phyloP scores from a whole-genome alignment of 176 grass and related monocot species.

The Avena insularis region DNA sequence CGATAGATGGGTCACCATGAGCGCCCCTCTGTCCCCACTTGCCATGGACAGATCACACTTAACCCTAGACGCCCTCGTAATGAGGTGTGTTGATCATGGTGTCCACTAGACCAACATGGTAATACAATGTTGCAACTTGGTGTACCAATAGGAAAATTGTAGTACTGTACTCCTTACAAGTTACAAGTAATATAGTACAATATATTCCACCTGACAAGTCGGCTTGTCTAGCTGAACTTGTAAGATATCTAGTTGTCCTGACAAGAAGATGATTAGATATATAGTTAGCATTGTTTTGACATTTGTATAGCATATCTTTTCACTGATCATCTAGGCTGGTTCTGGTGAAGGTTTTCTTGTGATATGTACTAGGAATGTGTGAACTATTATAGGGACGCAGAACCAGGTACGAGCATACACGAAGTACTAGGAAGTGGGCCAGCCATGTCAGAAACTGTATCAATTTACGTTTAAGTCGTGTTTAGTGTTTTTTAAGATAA shows the following conservation, averaged over 20 bases:
- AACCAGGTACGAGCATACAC: background rate
- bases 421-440: too few species aligned
- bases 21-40: slow-evolving; percentile 32
- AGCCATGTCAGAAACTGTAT: too few species aligned
- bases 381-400: background rate
- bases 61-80: slow-evolving; percentile 26
- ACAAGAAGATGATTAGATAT: background rate
- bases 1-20: background rate
- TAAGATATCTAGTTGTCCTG: slow-evolving; percentile 38
- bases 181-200: background rate
- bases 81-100: slow-evolving; percentile 43
- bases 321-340: background rate
- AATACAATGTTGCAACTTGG: slow-evolving; percentile 38
- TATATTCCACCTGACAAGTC: slow-evolving; percentile 17
- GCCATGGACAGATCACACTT: slow-evolving; percentile 49
- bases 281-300: too few species aligned
- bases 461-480: too few species aligned
- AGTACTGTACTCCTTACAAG: background rate
- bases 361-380: background rate
- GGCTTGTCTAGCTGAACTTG: slow-evolving; percentile 14
- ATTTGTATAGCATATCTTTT: background rate
- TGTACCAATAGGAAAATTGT: slow-evolving; percentile 12
- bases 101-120: slow-evolving; percentile 40
- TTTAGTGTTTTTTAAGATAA: too few species aligned
- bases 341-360: background rate